A percentile compares a stretch with the other conserved stretches of the same genome.
Conservation (phyloP, 805 yeast genomes). For the Monosporozyma solicola region DNA sequence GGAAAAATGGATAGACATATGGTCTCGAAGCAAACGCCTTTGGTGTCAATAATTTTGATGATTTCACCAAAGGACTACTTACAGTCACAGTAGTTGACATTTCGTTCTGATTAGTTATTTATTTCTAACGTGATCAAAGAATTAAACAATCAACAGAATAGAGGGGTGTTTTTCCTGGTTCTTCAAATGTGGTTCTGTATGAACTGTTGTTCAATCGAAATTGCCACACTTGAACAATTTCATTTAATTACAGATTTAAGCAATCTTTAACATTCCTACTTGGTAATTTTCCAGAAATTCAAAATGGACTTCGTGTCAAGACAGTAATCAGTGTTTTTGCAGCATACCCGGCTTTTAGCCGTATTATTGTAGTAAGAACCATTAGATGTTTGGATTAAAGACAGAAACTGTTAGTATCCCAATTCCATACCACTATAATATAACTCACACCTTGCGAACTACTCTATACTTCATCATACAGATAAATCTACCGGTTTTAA, state of each 20-base stretch:
- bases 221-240: neutral
- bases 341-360: neutral
- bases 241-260: neutral
- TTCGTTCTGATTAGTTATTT: neutral
- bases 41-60: constrained; percentile 68
- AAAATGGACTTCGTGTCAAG: neutral
- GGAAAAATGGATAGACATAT: constrained; percentile 73
- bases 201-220: neutral
- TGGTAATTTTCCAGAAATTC: neutral
- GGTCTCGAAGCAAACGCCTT: constrained; percentile 54
- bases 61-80: constrained; percentile 60
- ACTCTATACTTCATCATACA: too few species aligned
- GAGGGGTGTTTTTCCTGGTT: neutral
- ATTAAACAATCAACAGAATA: neutral
- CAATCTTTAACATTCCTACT: neutral
- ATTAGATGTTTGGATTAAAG: neutral
- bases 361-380: neutral
- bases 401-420: neutral
- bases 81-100: constrained; percentile 30
- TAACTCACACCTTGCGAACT: too few species aligned
- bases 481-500: too few species aligned
- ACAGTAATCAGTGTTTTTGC: neutral
- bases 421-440: too few species aligned
- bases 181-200: neutral
- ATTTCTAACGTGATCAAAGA: constrained; percentile 12